Conservation (phyloP, 495 filamentous ascomycete genomes). For the Lophiotrema nucula region DNA sequence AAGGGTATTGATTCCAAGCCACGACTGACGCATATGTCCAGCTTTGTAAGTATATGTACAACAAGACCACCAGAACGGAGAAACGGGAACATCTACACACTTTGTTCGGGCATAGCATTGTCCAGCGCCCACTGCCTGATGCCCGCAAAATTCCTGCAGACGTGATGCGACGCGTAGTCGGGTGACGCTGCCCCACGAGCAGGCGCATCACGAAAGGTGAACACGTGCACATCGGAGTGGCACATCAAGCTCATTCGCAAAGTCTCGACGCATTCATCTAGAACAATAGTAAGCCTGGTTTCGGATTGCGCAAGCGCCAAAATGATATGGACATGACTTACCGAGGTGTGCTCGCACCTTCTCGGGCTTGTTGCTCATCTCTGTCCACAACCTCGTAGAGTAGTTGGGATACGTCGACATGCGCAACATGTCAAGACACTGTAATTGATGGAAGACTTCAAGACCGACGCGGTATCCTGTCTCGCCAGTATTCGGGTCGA, state of each 20-base stretch:
- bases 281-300: background rate
- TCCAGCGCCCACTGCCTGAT: slow-evolving; percentile 52
- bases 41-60: too few species aligned
- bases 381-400: slow-evolving; percentile 43
- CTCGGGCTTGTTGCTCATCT: slow-evolving; percentile 34
- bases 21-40: too few species aligned
- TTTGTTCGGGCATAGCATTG: slow-evolving; percentile 41
- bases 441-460: slow-evolving; percentile 59
- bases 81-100: background rate
- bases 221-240: slow-evolving; percentile 51
- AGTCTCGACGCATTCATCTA: slow-evolving; percentile 54
- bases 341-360: slow-evolving; percentile 40
- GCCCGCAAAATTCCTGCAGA: slow-evolving; percentile 51
- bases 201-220: slow-evolving; percentile 48
- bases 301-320: background rate
- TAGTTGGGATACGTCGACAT: slow-evolving; percentile 52
- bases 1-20: too few species aligned
- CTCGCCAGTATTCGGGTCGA: slow-evolving; percentile 50
- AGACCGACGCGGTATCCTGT: slow-evolving; percentile 52
- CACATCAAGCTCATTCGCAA: slow-evolving; percentile 53
- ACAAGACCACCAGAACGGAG: too few species aligned
- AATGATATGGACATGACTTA: slow-evolving; percentile 19
- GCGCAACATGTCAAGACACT: slow-evolving; percentile 54
- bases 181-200: slow-evolving; percentile 46
- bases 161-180: slow-evolving; percentile 50